Base-by-base conservation (phyloP, 2,329 filamentous ascomycete genomes). In the Trichoderma simmonsii region DNA sequence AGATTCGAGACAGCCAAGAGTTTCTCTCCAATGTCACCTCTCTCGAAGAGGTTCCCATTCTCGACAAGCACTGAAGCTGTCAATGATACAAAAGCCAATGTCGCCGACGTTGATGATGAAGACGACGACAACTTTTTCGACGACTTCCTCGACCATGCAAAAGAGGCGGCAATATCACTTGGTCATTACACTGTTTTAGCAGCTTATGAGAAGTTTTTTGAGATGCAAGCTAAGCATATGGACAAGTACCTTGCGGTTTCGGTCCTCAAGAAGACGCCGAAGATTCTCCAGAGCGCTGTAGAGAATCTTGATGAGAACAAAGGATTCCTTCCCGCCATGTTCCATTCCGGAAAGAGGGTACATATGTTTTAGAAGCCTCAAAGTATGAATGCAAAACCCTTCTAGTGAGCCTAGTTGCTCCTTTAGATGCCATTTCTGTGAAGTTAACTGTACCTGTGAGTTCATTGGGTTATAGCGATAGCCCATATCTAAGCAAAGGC, bases 181-280 rank as follows among this genome's bases (percentile, higher is more conserved):
- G 70, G 48, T 7, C 48, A 71, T n/a, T 43, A 43, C 26, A 48
- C 63, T 15, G 26, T 32, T 12, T 28, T 30, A 14, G 26, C 48
- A 6, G 26, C 32, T 11, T 26, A 36, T 24, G 66, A 72, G 5
- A 64, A 64, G 18, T 36, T 43, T 36, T 65, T 70, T 15, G 43
- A 65, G 39, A 64, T 30, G 66, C 18, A 39, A 14, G 71, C 66
- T 14, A 12, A 51, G 9, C 43, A 62, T 32, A 14, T 65, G 34
- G 71, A 72, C 6, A 70, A 28, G 32, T n/a, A 70, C 12, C 66
- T 72, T 12, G 32, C 21, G 9, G 48, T 51, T 18, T 30, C 26
- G n/a, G 65, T 64, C 18, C 30, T 72, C 7, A 70, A 72, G 18
- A 43, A 34, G 36, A 72, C 71, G 9, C 71, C 71, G 1, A 59